Percentiles rank a stretch among this genome's conserved stretches.
Conservation (phyloP, 2,329 filamentous ascomycete species). For the Aspergillaceae sp. region DNA sequence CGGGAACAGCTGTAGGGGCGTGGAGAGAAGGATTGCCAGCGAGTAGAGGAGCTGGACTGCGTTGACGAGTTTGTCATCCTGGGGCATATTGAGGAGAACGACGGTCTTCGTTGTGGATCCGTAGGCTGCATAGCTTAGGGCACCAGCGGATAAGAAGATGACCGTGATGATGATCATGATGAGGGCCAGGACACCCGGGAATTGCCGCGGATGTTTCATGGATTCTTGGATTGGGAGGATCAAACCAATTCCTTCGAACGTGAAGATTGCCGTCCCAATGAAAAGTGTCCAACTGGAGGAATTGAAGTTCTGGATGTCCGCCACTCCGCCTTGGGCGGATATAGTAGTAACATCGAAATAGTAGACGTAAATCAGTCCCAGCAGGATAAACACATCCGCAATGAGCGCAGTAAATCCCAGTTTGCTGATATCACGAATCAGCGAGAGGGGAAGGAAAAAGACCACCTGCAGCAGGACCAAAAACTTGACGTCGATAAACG, state of each 20-base stretch:
- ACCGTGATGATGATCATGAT: conserved; percentile 95
- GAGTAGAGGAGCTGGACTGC: conserved; percentile 94
- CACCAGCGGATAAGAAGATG: conserved; percentile 83
- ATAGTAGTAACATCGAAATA: conserved; percentile 91
- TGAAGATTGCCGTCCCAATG: conserved; percentile 98
- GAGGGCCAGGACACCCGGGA: conserved; percentile 74
- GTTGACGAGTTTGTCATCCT: conserved; percentile 92
- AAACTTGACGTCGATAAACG: conserved; percentile 74
- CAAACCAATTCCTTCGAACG: conserved; percentile 93
- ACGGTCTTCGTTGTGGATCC: conserved; percentile 94
- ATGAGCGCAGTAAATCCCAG: conserved; percentile 90
- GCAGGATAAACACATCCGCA: conserved; percentile 86
- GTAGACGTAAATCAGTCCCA: conserved; percentile 87
- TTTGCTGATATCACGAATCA: conserved; percentile 94
- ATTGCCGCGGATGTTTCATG: conserved; percentile 85
- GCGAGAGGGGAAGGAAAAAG: conserved; percentile 86
- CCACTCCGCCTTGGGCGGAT: conserved; percentile 59
- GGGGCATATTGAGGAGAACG: conserved; percentile 88
- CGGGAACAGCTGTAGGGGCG: conserved; percentile 92
- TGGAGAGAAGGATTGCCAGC: conserved; percentile 91
- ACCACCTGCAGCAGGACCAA: conserved; percentile 92
- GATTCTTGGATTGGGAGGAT: conserved; percentile 98
- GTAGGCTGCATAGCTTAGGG: conserved; percentile 90
- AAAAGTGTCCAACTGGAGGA: conserved; percentile 88
- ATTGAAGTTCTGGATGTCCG: conserved; percentile 89